Conservation (phyloP, 1,139 yeast species). For the Lodderomyces theae region DNA sequence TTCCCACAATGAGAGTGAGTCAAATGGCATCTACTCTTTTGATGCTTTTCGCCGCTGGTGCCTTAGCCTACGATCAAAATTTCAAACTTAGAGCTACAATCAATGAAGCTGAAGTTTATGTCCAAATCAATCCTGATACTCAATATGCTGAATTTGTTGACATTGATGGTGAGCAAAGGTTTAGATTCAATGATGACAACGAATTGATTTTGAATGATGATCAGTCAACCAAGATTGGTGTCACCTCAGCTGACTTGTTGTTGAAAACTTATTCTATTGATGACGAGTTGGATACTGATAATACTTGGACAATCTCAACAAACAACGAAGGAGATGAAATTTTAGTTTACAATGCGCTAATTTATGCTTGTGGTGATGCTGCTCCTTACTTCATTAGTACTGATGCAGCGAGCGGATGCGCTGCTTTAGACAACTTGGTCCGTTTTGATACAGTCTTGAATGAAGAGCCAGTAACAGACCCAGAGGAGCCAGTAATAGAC, state of each 20-base stretch:
- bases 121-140: neutral
- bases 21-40: neutral
- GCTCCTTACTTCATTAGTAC: neutral
- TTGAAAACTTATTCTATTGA: neutral
- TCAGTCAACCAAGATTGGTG: neutral
- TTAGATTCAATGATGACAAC: neutral
- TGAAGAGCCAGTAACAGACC: neutral
- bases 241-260: neutral
- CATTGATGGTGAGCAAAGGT: neutral
- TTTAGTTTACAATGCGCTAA: neutral
- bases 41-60: neutral
- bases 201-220: slow-evolving; percentile 2
- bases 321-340: neutral
- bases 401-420: neutral
- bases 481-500: neutral
- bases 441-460: slow-evolving; percentile 1
- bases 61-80: neutral
- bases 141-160: neutral
- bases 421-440: neutral
- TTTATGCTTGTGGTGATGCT: slow-evolving; percentile 1
- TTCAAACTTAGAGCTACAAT: slow-evolving; percentile 1
- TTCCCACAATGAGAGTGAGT: slow-evolving; percentile 1
- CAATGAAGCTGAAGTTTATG: neutral
- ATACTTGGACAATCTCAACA: neutral
- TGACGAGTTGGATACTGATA: neutral